These are phyloP conservation scores for Metarhizium anisopliae DNA, from an alignment of 2,329 filamentous ascomycete genomes.

Conservation along the genomic window DNA sequence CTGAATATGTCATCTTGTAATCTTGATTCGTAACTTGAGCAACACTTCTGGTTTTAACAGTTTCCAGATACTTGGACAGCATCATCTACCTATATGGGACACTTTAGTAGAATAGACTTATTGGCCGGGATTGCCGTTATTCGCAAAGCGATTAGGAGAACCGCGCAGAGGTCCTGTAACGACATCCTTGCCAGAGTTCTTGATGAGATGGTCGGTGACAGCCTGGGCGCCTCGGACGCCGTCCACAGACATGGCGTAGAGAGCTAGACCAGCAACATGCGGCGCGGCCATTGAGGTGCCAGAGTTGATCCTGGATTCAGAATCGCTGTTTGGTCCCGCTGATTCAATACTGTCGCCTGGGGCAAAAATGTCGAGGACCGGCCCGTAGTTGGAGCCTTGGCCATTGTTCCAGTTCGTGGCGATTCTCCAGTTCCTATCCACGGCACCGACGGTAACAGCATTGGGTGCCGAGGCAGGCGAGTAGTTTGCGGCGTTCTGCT, in stretches of 20 bases:
- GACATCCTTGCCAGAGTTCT: not conserved
- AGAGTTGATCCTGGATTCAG: no score
- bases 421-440: slow-evolving; percentile 23
- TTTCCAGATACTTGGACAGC: no score
- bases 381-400: slow-evolving; percentile 42
- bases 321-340: slow-evolving; percentile 33
- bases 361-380: slow-evolving; percentile 39
- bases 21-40: no score
- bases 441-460: slow-evolving; percentile 46
- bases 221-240: slow-evolving; percentile 28
- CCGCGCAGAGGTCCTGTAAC: not conserved
- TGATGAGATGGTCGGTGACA: slow-evolving; percentile 29
- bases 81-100: no score
- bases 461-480: slow-evolving; percentile 39
- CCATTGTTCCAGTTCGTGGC: slow-evolving; percentile 1
- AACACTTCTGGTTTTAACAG: no score
- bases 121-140: not conserved
- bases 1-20: no score
- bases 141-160: not conserved
- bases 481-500: no score
- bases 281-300: slow-evolving; percentile 57
- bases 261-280: slow-evolving; percentile 47
- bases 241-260: slow-evolving; percentile 44
- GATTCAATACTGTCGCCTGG: slow-evolving; percentile 37
- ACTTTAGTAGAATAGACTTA: no score